Conservation (phyloP, 2,329 filamentous ascomycete species). For the Clonostachys rosea region DNA sequence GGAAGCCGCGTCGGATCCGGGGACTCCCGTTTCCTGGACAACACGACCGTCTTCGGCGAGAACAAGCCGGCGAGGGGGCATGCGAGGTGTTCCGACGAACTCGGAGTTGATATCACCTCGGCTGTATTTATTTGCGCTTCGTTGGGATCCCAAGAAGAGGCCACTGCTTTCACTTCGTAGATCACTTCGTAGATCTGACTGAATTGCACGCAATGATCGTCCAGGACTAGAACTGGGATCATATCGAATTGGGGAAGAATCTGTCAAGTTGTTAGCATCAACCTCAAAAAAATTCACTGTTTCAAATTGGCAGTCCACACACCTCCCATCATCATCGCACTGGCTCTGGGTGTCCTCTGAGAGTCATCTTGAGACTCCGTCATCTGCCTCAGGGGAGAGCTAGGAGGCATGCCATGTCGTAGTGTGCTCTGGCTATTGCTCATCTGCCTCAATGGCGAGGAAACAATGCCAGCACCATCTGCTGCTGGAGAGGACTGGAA, state of each 20-base stretch:
- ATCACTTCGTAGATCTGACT: slow-evolving; percentile 46
- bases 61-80: slow-evolving; percentile 46
- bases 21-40: slow-evolving; percentile 43
- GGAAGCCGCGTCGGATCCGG: slow-evolving; percentile 54
- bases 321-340: slow-evolving; percentile 33
- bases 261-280: slow-evolving; percentile 36
- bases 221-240: slow-evolving; percentile 84
- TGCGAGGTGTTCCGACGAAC: slow-evolving; percentile 50
- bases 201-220: slow-evolving; percentile 49
- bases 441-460: slow-evolving; percentile 53
- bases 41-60: slow-evolving; percentile 56
- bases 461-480: slow-evolving; percentile 23
- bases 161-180: slow-evolving; percentile 80
- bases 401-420: slow-evolving; percentile 32
- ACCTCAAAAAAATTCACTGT: too few species aligned
- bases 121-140: slow-evolving; percentile 48
- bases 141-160: slow-evolving; percentile 71
- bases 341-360: slow-evolving; percentile 68
- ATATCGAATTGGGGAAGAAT: slow-evolving; percentile 90
- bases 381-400: slow-evolving; percentile 56
- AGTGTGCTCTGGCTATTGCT: slow-evolving; percentile 50
- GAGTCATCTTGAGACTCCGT: slow-evolving; percentile 51
- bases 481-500: slow-evolving; percentile 51
- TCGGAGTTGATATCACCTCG: slow-evolving; percentile 88
- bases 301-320: neutral